A percentile compares a stretch with the other conserved stretches of the same genome.
Conservation (phyloP, 257 asterid species). For the Solanum pennellii region DNA sequence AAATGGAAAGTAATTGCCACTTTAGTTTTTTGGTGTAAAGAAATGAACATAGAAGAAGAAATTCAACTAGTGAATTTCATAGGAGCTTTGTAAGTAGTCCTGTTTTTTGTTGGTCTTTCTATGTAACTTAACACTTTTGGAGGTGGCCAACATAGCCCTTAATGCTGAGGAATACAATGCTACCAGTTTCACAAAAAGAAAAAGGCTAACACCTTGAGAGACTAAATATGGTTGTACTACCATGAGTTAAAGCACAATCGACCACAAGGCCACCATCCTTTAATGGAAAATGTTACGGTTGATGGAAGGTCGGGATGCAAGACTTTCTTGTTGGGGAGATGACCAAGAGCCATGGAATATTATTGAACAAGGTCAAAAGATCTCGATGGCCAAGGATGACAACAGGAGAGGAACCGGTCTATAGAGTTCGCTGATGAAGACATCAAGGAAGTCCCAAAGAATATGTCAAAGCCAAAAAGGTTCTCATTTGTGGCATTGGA, state of each 20-base stretch:
- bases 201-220: not conserved
- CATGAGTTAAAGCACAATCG: not conserved
- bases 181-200: no score
- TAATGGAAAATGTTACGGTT: not conserved
- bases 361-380: not conserved
- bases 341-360: not conserved
- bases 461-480: not conserved
- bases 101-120: not conserved
- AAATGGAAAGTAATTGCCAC: not conserved
- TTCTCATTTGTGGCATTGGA: not conserved
- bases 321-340: not conserved
- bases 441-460: not conserved
- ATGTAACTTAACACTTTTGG: not conserved
- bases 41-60: not conserved
- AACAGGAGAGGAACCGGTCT: not conserved
- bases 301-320: not conserved
- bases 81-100: not conserved
- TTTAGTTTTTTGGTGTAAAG: not conserved
- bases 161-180: not conserved
- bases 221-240: not conserved
- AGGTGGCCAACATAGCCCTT: not conserved
- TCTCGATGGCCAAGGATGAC: not conserved
- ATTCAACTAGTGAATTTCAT: not conserved
- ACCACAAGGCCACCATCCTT: not conserved
- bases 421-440: not conserved